Evolutionary conservation across 2,329 filamentous ascomycete genomes (phyloP).

Genomic region (Botryotinia narcissicola): DNA sequence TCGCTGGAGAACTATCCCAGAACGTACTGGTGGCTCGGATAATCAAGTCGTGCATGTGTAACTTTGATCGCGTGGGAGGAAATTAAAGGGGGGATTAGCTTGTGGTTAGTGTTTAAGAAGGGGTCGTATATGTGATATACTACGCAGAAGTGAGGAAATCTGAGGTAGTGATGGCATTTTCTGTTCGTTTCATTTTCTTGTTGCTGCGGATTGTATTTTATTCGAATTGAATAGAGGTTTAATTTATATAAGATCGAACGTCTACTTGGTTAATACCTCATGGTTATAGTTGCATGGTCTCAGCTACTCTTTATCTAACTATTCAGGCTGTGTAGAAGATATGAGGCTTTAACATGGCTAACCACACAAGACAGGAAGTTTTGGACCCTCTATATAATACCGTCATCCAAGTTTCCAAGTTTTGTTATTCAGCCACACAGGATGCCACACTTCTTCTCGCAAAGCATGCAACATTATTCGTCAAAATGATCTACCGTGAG

Average conservation of each 20-base stretch:
- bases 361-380: not conserved
- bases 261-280: not conserved
- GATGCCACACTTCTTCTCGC: not conserved
- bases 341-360: not conserved
- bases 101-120: not conserved
- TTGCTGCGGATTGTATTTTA: too few species aligned
- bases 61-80: not conserved
- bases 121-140: not conserved
- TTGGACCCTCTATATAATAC: not conserved
- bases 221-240: not conserved
- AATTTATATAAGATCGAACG: not conserved
- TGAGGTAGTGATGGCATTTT: not conserved
- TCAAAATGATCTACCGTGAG: not conserved
- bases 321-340: not conserved
- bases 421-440: not conserved
- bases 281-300: not conserved
- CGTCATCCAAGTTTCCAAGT: not conserved
- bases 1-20: not conserved
- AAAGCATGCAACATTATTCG: not conserved
- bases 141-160: not conserved
- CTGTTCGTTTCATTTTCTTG: not conserved
- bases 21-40: not conserved
- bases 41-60: not conserved
- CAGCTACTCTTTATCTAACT: not conserved
- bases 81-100: slow-evolving; percentile 14